Base-by-base conservation (phyloP, 805 yeast species). In the Torulaspora microellipsoides region DNA sequence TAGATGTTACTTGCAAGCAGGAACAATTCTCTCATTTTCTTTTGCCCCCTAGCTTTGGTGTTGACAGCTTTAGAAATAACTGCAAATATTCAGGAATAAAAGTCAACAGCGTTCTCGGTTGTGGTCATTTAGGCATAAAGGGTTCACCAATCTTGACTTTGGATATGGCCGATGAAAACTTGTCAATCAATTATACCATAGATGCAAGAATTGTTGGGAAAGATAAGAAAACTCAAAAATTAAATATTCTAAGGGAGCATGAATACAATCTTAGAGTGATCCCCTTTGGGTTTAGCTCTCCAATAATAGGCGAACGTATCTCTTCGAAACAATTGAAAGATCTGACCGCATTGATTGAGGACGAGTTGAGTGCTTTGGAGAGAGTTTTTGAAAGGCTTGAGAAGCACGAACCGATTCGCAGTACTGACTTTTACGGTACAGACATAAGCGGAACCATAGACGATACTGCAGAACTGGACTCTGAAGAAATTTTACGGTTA, bases 171-270 rank as follows among this genome's bases (percentile, higher is more conserved):
- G 70, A 69, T 44, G 77, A 72, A 3, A 69, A 69, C 42, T 31
- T 60, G 20, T 75, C 81, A 47, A 66, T 80, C 8, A 68, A 71
- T 40, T 80, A 80, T 49, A 68, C 76, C 1, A 72, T 80, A 27
- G 81, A 78, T 51, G 81, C 81, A 6, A 73, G 75, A 44, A 65
- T 79, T 44, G 77, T 79, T 34, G 81, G 77, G 15, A 68, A 73
- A 42, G 67, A 69, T 42, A 46, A 54, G 23, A 54, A 46, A 31
- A 56, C 58, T 9, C 58, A 55, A 15, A 52, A 58, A 38, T 47
- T 64, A 11, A 61, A 58, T 25, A 57, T 68, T 13, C 54, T 69
- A 60, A 60, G 45, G 28, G 70, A 67, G 31, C 55, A 53, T 15
- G 70, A 67, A 29, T 67, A 66, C 43, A 59, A 64, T 28, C 46